Evolutionary conservation across 2,329 filamentous ascomycete species (phyloP), one percentile per base, ranked within the genome.

Genomic region (Scedosporium boydii): DNA sequence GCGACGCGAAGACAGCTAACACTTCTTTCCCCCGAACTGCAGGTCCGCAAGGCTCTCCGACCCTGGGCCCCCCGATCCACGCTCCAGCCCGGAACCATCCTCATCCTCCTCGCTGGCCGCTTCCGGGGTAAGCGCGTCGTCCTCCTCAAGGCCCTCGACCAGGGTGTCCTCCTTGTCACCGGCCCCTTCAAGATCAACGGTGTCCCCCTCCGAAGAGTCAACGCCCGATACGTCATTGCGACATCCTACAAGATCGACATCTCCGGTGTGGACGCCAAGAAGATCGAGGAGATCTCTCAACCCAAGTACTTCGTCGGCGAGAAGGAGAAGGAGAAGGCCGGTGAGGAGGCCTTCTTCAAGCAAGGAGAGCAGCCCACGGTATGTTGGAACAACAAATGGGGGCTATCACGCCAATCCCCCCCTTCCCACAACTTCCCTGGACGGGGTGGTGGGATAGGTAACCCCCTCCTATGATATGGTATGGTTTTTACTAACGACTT

Each of bases 181-280:
- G 95, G 95, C 74, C 95, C 95, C 78, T 99, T 98, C 90, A 99
- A 98, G 89, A 89, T 99, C 84, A 99, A 99, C 85, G 95, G 95
- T 80, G 95, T 99, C 70, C 95, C 95, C 72, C 89, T 99, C 76
- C 89, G 95, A 82, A 87, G 90, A 79, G 90, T 96, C 78, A 96
- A 96, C 84, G 84, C 91, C 77, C 88, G 90, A 81, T 96, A 95
- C 82, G 91, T 96, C 77, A 96, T 96, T 78, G 91, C 90, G 76
- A 96, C 91, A 74, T 91, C 88, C 73, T 87, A 88, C 77, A 90
- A 88, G 81, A 85, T 96, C 75, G 88, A 93, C 77, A 80, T 99
- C 74, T 82, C 84, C 70, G 91, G 91, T 75, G 81, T 99, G 72
- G 93, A 98, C 81, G 74, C 89, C 75, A 88, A 89, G 78, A 99